Percentiles rank a stretch among this genome's conserved stretches.
Evolutionary conservation across 768 basidiomycete species (phyloP).

Genomic region (Exidia glandulosa): DNA sequence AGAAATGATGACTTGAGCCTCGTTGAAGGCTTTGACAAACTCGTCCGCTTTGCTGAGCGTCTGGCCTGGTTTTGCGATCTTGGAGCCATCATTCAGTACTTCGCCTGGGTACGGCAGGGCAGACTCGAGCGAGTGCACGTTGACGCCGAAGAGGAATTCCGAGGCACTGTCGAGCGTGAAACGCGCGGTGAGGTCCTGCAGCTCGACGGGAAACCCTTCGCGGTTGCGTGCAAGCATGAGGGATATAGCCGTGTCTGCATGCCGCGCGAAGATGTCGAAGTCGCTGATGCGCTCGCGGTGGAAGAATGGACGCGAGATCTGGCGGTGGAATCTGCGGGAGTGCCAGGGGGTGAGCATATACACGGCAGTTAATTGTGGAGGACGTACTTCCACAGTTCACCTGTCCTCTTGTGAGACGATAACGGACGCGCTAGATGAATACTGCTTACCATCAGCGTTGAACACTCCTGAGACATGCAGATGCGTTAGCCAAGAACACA

Average conservation of each 20-base stretch:
- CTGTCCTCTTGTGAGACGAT: constrained; percentile 2
- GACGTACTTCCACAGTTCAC: constrained; percentile 59
- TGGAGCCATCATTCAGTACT: not conserved
- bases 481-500: constrained; percentile 16
- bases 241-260: constrained; percentile 36
- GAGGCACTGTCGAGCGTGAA: constrained; percentile 60
- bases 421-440: not conserved
- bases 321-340: constrained; percentile 43
- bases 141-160: constrained; percentile 53
- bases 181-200: constrained; percentile 49
- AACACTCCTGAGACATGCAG: constrained; percentile 57
- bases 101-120: constrained; percentile 38
- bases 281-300: constrained; percentile 46
- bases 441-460: constrained; percentile 39
- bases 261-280: constrained; percentile 50
- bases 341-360: constrained; percentile 12
- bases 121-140: constrained; percentile 41
- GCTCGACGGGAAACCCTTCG: constrained; percentile 42
- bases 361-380: not conserved
- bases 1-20: constrained; percentile 33
- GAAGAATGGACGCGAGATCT: constrained; percentile 65
- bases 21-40: constrained; percentile 40
- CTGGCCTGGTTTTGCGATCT: constrained; percentile 8
- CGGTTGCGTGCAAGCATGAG: constrained; percentile 31
- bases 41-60: constrained; percentile 28